These are phyloP conservation scores for Barbarea vulgaris DNA, from an alignment of 345 rosid species.

Conservation along the genomic window DNA sequence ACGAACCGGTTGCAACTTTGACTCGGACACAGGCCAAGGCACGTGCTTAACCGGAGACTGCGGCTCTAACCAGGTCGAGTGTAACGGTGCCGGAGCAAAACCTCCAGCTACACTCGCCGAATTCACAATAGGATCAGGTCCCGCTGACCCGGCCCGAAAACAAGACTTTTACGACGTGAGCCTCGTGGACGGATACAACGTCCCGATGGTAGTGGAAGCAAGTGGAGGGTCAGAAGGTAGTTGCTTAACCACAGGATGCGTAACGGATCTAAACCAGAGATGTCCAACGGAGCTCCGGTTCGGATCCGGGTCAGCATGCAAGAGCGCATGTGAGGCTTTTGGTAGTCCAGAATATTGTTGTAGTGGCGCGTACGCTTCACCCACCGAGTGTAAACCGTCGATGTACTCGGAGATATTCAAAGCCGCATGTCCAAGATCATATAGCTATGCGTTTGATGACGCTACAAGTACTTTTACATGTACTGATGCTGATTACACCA, in stretches of 20 bases:
- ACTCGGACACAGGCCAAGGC: conserved; percentile 50
- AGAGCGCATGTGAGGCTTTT: conserved; percentile 84
- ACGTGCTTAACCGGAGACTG: conserved; percentile 72
- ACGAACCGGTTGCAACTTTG: conserved; percentile 58
- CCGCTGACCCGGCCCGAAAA: conserved; percentile 45
- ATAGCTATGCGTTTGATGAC: conserved; percentile 83
- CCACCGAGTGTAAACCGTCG: conserved; percentile 63
- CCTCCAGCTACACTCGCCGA: conserved; percentile 77
- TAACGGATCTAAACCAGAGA: conserved; percentile 57
- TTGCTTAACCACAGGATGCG: conserved; percentile 66
- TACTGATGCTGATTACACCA: conserved; percentile 56
- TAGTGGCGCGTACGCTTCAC: conserved; percentile 61
- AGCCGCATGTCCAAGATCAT: conserved; percentile 66
- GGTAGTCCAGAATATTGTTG: conserved; percentile 67
- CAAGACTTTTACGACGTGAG: conserved; percentile 72
- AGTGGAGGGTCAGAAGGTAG: conserved; percentile 56
- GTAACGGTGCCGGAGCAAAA: conserved; percentile 61
- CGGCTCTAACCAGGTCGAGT: conserved; percentile 62
- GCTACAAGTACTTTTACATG: conserved; percentile 78
- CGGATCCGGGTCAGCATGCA: conserved; percentile 51
- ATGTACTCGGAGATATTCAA: conserved; percentile 65
- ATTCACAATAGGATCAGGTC: conserved; percentile 67
- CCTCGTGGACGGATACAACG: conserved; percentile 72
- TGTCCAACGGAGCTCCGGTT: conserved; percentile 64
- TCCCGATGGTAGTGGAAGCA: conserved; percentile 61